phyloP scores from a whole-genome alignment of 2,329 filamentous ascomycete species.

The Albifimbria verrucaria region DNA sequence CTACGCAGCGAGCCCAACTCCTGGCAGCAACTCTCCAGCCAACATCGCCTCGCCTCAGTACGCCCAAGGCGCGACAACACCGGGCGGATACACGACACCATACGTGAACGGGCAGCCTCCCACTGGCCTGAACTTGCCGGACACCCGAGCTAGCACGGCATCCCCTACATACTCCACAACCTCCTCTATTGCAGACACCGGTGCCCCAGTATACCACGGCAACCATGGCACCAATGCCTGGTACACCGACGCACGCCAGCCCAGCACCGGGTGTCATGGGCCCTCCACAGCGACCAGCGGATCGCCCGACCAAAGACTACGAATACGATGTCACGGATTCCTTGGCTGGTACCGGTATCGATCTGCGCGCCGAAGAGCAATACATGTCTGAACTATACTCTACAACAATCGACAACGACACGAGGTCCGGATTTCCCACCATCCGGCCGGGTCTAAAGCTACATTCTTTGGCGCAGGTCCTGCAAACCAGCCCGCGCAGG shows the following conservation, averaged over 20 bases:
- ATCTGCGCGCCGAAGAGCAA: constrained; percentile 82
- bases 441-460: constrained; percentile 51
- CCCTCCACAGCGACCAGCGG: constrained; percentile 58
- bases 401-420: constrained; percentile 39
- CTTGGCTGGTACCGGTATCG: constrained; percentile 79
- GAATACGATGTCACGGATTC: constrained; percentile 80
- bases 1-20: constrained; percentile 44
- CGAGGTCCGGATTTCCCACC: constrained; percentile 46
- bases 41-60: constrained; percentile 33
- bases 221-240: constrained; percentile 16
- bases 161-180: constrained; percentile 30
- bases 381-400: constrained; percentile 68
- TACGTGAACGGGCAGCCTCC: constrained; percentile 36
- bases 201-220: constrained; percentile 20
- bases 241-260: constrained; percentile 18
- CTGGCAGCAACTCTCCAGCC: constrained; percentile 37
- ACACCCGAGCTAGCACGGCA: constrained; percentile 26
- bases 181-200: constrained; percentile 16
- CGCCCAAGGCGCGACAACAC: constrained; percentile 27
- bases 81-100: constrained; percentile 30
- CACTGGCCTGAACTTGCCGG: constrained; percentile 30
- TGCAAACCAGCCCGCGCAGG: constrained; percentile 60
- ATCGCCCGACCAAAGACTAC: constrained; percentile 59
- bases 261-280: constrained; percentile 43
- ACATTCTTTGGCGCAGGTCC: constrained; percentile 63